Evolutionary conservation across 805 yeast genomes (phyloP), one percentile per base, ranked within the genome.

Genomic region (Wickerhamomyces ciferrii): DNA sequence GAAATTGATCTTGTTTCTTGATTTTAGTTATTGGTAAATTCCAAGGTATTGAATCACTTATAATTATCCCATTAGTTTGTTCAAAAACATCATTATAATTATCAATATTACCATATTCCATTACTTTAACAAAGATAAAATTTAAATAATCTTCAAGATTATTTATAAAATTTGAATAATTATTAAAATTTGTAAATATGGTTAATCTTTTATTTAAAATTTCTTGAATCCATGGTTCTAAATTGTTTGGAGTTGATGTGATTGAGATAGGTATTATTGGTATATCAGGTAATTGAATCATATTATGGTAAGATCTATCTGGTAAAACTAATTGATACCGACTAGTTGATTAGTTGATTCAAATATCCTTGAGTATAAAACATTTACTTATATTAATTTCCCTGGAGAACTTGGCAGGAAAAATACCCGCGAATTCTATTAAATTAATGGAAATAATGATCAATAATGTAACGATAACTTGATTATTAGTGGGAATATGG

Each of bases 11-110:
- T 31, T n/a, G 27, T 19, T 10, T 10, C 14, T 27, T 15, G 11
- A 20, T 41, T 14, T 41, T 39, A 2, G 49, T 40, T 10, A 36
- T 34, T 5, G 47, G 46, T n/a, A 52, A 18, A 2, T 25, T 36
- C 61, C 61, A 57, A 1, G 61, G 61, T 3, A 48, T 41, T 1
- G 41, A 15, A 19, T 24, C 43, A n/a, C 20, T 23, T 2, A 45
- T 19, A 5, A 38, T 8, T 8, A 49, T 15, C 0, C 10, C 8
- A 6, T 27, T 11, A 3, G 46, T 10, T 8, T 32, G 19, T 2
- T 10, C 11, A 2, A 46, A 8, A 3, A 45, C 47, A 4, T 45
- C 43, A 8, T 21, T 8, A 21, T 44, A 43, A 10, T 13, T 38
- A 1, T 31, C 7, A 14, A 44, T 43, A 5, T 43, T 36, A 19